Evolutionary conservation across 495 filamentous ascomycete genomes (phyloP).

Genomic region (Hyaloscypha bicolor): DNA sequence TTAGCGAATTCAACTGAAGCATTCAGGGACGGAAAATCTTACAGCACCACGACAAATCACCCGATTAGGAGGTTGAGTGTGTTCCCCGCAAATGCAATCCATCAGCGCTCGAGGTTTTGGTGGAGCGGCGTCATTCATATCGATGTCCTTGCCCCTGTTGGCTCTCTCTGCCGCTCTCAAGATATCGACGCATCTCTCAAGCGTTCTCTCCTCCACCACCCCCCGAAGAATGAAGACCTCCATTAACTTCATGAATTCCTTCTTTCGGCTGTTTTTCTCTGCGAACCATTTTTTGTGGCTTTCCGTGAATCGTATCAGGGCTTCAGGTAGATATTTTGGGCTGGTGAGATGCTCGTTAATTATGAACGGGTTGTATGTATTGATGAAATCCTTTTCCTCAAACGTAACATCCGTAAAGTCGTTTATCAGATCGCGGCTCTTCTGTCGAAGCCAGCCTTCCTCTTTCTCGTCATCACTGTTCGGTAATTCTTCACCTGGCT

Average conservation of each 20-base stretch:
- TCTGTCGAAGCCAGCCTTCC: constrained; percentile 52
- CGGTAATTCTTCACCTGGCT: constrained; percentile 47
- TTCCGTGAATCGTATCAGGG: constrained; percentile 46
- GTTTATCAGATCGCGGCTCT: constrained; percentile 51
- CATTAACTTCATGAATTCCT: constrained; percentile 49
- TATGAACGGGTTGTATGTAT: constrained; percentile 53
- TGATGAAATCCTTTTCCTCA: constrained; percentile 54
- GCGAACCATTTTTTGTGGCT: constrained; percentile 47
- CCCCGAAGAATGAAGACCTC: constrained; percentile 46
- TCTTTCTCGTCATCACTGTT: constrained; percentile 42
- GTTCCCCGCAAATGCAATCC: constrained; percentile 27
- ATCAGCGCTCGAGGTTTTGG: constrained; percentile 12
- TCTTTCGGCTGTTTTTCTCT: constrained; percentile 38
- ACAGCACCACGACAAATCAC: constrained; percentile 21
- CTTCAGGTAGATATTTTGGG: constrained; percentile 46
- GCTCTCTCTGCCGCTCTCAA: constrained; percentile 37
- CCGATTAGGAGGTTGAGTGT: constrained; percentile 9
- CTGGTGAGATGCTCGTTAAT: constrained; percentile 47
- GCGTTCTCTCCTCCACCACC: constrained; percentile 39
- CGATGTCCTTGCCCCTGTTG: not conserved
- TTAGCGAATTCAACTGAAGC: not conserved
- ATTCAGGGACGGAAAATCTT: constrained; percentile 1
- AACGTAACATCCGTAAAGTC: constrained; percentile 52
- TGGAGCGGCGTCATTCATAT: constrained; percentile 6
- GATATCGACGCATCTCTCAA: constrained; percentile 39